These are phyloP conservation scores for Pecoramyces ruminantium DNA, from an alignment of 192 early-diverging fungal genomes.

Conservation along the genomic window DNA sequence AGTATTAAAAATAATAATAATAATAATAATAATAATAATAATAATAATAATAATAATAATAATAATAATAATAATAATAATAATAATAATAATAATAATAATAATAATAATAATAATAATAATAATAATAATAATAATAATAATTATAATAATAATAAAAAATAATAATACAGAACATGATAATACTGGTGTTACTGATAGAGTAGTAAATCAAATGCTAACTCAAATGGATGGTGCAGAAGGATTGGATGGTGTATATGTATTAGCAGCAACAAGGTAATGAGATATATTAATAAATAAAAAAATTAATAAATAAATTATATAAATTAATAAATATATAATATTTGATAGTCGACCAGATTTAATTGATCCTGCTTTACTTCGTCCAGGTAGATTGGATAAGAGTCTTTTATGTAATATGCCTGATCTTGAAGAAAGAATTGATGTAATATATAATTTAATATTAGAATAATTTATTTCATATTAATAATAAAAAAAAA, in stretches of 20 bases:
- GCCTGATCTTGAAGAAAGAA: slow-evolving; percentile 44
- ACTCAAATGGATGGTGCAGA: slow-evolving; percentile 99
- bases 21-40: too few relatives aligned
- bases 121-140: too few relatives aligned
- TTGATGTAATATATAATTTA: not conserved
- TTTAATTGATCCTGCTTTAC: slow-evolving; percentile 62
- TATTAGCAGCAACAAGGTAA: slow-evolving; percentile 78
- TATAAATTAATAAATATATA: not conserved
- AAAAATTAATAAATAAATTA: not conserved
- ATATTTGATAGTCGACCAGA: slow-evolving; percentile 48
- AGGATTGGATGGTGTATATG: slow-evolving; percentile 87
- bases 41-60: too few relatives aligned
- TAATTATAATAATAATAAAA: too few relatives aligned
- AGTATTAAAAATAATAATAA: not conserved
- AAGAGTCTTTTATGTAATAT: slow-evolving; percentile 74
- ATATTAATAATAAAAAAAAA: too few relatives aligned
- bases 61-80: too few relatives aligned
- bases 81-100: too few relatives aligned
- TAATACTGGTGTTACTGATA: slow-evolving; percentile 94
- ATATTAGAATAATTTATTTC: too few relatives aligned
- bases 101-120: too few relatives aligned
- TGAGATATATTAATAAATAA: too few relatives aligned
- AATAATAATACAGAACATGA: too few relatives aligned
- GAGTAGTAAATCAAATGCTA: slow-evolving; percentile 95
- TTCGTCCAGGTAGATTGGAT: slow-evolving; percentile 67